Percentiles rank a stretch among this genome's conserved stretches.
Conservation (phyloP, 495 filamentous ascomycete species). For the Aspergillus avenaceus region DNA sequence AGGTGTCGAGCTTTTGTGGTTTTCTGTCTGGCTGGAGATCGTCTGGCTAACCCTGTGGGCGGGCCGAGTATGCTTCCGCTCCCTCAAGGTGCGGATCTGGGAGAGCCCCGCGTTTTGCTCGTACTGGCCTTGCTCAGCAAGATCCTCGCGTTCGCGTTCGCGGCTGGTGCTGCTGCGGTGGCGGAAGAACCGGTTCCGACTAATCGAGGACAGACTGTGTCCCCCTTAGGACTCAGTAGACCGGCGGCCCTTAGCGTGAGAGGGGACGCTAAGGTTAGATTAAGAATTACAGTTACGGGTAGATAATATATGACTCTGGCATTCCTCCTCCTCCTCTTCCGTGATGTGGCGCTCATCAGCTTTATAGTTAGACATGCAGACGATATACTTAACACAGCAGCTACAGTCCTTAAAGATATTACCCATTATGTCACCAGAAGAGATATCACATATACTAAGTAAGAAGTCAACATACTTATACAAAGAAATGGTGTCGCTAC, state of each 20-base stretch:
- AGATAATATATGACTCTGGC: slow-evolving; percentile 23
- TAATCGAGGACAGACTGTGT: slow-evolving; percentile 26
- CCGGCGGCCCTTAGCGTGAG: slow-evolving; percentile 18
- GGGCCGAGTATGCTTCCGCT: slow-evolving; percentile 48
- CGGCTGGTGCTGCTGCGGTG: slow-evolving; percentile 25
- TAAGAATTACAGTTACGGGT: slow-evolving; percentile 20
- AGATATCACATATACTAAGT: slow-evolving; percentile 60
- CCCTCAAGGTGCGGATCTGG: neutral
- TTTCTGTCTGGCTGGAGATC: slow-evolving; percentile 90
- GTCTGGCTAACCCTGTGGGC: slow-evolving; percentile 92
- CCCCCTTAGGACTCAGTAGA: slow-evolving; percentile 34
- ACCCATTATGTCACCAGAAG: slow-evolving; percentile 57
- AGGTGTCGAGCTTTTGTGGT: slow-evolving; percentile 79
- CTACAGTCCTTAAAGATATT: slow-evolving; percentile 61
- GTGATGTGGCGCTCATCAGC: slow-evolving; percentile 41
- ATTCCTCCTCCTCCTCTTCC: slow-evolving; percentile 41
- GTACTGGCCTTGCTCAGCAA: slow-evolving; percentile 32
- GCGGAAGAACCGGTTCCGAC: slow-evolving; percentile 38
- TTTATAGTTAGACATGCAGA: slow-evolving; percentile 38
- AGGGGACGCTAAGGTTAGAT: slow-evolving; percentile 24
- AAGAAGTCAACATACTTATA: slow-evolving; percentile 72
- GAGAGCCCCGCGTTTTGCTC: slow-evolving; percentile 7
- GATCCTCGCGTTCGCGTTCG: slow-evolving; percentile 22
- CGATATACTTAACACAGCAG: slow-evolving; percentile 32
- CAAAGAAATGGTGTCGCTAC: slow-evolving; percentile 53